These are phyloP conservation scores for Podospora pseudoanserina DNA, from an alignment of 495 filamentous ascomycete genomes.

Conservation along the genomic window DNA sequence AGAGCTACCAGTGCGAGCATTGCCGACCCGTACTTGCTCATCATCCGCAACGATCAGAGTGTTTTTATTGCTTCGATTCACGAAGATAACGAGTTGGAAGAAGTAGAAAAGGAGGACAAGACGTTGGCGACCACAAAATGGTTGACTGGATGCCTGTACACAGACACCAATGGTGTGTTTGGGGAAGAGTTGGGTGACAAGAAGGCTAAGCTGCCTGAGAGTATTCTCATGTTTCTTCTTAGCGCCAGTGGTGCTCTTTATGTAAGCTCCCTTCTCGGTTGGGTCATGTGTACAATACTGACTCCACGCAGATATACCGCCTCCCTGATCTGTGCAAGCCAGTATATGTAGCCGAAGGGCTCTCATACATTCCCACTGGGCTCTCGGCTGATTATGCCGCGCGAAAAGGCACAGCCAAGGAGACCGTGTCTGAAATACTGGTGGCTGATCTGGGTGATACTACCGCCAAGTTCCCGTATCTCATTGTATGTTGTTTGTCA, in stretches of 20 bases:
- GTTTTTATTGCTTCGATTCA: conserved; percentile 72
- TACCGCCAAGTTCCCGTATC: conserved; percentile 64
- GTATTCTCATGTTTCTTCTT: conserved; percentile 69
- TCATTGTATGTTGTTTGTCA: conserved; percentile 56
- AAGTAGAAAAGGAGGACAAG: conserved; percentile 60
- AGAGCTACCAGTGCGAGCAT: conserved; percentile 78
- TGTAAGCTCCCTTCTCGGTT: conserved; percentile 46
- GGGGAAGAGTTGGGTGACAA: conserved; percentile 40
- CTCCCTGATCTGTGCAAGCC: conserved; percentile 59
- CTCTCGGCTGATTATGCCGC: conserved; percentile 66
- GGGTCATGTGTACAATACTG: neutral
- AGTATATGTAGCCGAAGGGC: conserved; percentile 61
- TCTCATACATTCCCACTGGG: conserved; percentile 73
- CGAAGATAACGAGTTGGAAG: conserved; percentile 78
- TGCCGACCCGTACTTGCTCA: conserved; percentile 79
- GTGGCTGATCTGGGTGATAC: conserved; percentile 80
- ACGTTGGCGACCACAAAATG: conserved; percentile 59
- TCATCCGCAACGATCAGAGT: conserved; percentile 77
- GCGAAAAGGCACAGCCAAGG: conserved; percentile 65
- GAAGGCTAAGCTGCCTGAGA: conserved; percentile 39
- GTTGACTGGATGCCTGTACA: conserved; percentile 76
- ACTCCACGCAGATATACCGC: conserved; percentile 52
- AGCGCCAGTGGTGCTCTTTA: conserved; percentile 66
- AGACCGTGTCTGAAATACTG: conserved; percentile 69
- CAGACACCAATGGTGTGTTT: conserved; percentile 60